Conservation (phyloP, 768 basidiomycete genomes). For the Glaciozyma martinii region DNA sequence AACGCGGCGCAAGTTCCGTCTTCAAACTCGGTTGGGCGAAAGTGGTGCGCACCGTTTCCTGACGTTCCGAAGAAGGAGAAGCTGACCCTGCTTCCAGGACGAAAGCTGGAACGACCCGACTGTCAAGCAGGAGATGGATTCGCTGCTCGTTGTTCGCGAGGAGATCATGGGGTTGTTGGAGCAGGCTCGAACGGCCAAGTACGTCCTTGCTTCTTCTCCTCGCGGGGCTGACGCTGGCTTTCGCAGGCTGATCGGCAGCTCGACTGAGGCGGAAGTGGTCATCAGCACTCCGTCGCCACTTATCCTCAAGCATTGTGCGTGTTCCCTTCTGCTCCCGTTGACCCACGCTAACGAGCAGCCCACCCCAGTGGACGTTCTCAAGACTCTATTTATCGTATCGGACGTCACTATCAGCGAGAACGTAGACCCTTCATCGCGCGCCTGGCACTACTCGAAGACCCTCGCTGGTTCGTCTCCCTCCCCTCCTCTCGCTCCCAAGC, state of each 20-base stretch:
- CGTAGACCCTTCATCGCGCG: background rate
- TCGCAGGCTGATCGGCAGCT: conserved; percentile 58
- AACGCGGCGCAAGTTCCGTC: conserved; percentile 47
- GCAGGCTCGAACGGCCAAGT: conserved; percentile 68
- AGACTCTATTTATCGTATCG: conserved; percentile 73
- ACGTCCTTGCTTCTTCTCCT: conserved; percentile 1
- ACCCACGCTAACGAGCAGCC: background rate
- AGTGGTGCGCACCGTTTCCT: conserved; percentile 47
- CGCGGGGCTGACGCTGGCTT: background rate
- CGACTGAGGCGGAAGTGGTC: conserved; percentile 66
- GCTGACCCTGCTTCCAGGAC: conserved; percentile 41
- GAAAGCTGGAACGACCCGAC: conserved; percentile 55
- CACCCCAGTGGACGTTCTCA: conserved; percentile 53
- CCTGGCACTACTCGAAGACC: conserved; percentile 1
- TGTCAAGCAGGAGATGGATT: conserved; percentile 56
- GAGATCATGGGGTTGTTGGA: conserved; percentile 62
- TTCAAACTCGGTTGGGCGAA: conserved; percentile 63
- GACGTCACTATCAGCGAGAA: conserved; percentile 48
- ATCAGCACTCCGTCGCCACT: conserved; percentile 44
- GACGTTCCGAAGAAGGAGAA: background rate
- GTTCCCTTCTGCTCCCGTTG: background rate
- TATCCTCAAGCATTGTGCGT: conserved; percentile 40
- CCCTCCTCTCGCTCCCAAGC: too few relatives aligned
- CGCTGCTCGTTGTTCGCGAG: conserved; percentile 54
- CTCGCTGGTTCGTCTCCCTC: background rate